phyloP scores from a whole-genome alignment of 225 moss, liverwort and hornwort species.

The Anthoceros angustus region DNA sequence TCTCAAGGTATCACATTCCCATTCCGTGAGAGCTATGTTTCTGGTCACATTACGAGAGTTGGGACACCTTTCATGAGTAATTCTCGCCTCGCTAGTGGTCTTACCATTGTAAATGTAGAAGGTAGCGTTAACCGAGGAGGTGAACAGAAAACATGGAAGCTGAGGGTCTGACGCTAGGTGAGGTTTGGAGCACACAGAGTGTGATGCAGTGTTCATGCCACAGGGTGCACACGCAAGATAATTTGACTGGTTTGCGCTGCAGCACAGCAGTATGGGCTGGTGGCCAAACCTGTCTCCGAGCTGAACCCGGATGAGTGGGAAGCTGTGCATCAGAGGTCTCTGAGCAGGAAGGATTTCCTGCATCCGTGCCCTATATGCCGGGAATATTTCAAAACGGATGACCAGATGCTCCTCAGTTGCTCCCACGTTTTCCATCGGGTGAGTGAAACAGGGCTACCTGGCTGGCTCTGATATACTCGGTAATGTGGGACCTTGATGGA shows the following conservation, averaged over 20 bases:
- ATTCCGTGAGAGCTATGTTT: no score
- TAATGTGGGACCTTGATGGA: background rate
- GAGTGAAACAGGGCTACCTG: background rate
- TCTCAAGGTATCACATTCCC: no score
- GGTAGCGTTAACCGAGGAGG: no score
- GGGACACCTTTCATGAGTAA: no score
- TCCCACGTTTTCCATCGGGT: slow-evolving; percentile 35
- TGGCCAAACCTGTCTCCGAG: slow-evolving; percentile 6
- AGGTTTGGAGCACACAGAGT: background rate
- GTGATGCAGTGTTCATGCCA: background rate
- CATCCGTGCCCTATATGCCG: slow-evolving; percentile 39
- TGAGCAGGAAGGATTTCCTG: slow-evolving; percentile 22
- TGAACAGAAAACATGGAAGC: slow-evolving; percentile 4
- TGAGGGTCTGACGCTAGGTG: background rate
- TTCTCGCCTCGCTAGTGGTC: no score
- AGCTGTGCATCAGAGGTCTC: slow-evolving; percentile 15
- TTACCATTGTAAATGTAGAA: no score
- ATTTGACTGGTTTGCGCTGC: background rate
- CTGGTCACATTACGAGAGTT: no score
- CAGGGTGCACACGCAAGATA: background rate
- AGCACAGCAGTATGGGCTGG: slow-evolving; percentile 8
- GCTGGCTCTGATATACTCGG: background rate
- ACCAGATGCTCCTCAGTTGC: slow-evolving; percentile 35
- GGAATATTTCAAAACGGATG: slow-evolving; percentile 29
- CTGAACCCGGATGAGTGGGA: slow-evolving; percentile 21